Base-by-base conservation (phyloP, 2,329 filamentous ascomycete genomes). In the Curvularia eragrostidis region DNA sequence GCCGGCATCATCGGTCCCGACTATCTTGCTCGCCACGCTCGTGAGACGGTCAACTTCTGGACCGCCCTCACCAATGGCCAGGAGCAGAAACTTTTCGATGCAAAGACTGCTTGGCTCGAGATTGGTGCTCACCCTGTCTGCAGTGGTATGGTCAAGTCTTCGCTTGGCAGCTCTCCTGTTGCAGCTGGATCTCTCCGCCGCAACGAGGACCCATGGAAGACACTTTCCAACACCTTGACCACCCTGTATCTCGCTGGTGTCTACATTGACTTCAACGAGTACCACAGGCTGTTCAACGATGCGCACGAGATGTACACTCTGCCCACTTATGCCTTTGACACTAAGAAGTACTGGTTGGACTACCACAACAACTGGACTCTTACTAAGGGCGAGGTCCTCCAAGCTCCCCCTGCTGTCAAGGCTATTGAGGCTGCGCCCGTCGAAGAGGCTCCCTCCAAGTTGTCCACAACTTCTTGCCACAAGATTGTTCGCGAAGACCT, bases 71-170 rank as follows among this genome's bases (percentile, higher is more conserved):
- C 84, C 13, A 80, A 81, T 38, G 87, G 86, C 7, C 83, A 86
- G 68, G 79, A 84, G 48, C 79, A 82, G n/a, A 84, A 83, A 59
- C 75, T 83, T 15, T 85, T 90, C 46, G 83, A 88, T 61, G 85
- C 87, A 62, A 86, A 87, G 76, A 89, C 88, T 5, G 82, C 87
- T 28, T 91, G 86, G 85, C 79, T 93, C 54, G 90, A 93, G 73
- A 78, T 92, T 62, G 90, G 90, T n/a, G 89, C 89, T 36, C 87
- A 91, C 67, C 88, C 89, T 0, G 84, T 91, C 13, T 89, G 86
- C 74, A 82, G 83, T 43, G 84, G 84, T 58, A 87, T 92, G 83
- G 83, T 91, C 63, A 89, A 88, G 78, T 83, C 85, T 15, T 86
- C 84, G 4, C 82, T 90, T 52, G 84, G 83, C 24, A 75, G 78